Conservation (phyloP, 176 grass and related monocot species). For the Canna indica region DNA sequence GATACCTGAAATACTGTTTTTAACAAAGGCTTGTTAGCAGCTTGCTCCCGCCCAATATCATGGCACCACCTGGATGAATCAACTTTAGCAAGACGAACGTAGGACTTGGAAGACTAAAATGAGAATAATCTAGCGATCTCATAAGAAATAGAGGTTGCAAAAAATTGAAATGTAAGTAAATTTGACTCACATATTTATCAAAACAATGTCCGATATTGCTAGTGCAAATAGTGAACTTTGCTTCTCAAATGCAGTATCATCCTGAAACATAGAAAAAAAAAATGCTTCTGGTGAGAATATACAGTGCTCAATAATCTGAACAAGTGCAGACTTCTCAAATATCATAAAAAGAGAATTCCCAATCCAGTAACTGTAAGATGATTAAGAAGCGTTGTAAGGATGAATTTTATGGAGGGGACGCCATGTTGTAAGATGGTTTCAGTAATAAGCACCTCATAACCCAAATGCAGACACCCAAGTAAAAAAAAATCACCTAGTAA, state of each 20-base stretch:
- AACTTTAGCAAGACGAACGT: neutral
- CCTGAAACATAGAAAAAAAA: conserved; percentile 2
- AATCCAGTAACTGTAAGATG: neutral
- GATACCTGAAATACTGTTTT: conserved; percentile 22
- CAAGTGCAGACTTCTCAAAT: neutral
- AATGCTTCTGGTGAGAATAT: neutral
- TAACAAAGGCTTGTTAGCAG: conserved; percentile 14
- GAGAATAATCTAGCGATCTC: neutral
- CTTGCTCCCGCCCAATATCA: conserved; percentile 22
- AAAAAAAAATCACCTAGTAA: too few relatives aligned
- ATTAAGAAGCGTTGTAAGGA: neutral
- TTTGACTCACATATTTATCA: conserved; percentile 23
- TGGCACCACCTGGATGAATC: conserved; percentile 20
- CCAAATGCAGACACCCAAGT: neutral
- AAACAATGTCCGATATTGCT: conserved; percentile 20
- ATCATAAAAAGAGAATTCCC: neutral
- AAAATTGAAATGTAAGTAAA: neutral
- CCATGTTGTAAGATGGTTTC: neutral
- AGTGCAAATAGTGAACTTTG: conserved; percentile 23
- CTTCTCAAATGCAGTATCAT: conserved; percentile 26
- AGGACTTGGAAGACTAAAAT: neutral
- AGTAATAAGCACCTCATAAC: neutral
- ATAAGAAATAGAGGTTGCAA: neutral
- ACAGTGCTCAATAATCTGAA: neutral
- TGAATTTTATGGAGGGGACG: neutral